Percentiles rank a stretch among this genome's conserved stretches.
phyloP scores from a whole-genome alignment of 805 yeast species.

The Candida adriatica region DNA sequence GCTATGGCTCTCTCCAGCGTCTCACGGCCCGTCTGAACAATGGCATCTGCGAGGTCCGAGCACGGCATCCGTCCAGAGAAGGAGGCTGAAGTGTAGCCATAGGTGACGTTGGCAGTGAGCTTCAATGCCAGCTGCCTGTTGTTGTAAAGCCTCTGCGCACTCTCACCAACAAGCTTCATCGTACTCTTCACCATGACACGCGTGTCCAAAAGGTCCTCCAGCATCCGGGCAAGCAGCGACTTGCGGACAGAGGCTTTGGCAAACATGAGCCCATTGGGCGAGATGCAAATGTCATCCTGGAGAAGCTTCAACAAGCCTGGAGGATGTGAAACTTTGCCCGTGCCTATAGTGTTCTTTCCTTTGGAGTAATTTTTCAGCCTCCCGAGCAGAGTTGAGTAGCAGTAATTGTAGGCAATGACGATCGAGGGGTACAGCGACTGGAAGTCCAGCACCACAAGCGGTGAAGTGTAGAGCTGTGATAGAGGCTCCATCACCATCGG shows the following conservation, averaged over 20 bases:
- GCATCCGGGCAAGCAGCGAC: slow-evolving; percentile 76
- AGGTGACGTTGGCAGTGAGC: slow-evolving; percentile 89
- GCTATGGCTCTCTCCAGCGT: slow-evolving; percentile 65
- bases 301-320: slow-evolving; percentile 50
- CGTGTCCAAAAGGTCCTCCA: slow-evolving; percentile 73
- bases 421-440: slow-evolving; percentile 92
- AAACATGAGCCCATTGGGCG: slow-evolving; percentile 87
- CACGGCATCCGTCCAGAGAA: slow-evolving; percentile 98
- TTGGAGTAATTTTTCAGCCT: slow-evolving; percentile 47
- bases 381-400: slow-evolving; percentile 70
- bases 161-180: slow-evolving; percentile 49
- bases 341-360: slow-evolving; percentile 42
- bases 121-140: slow-evolving; percentile 84
- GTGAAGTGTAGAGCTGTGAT: slow-evolving; percentile 79
- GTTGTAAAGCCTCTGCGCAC: slow-evolving; percentile 50
- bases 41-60: slow-evolving; percentile 89
- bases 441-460: slow-evolving; percentile 84
- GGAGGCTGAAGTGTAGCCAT: slow-evolving; percentile 92
- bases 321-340: slow-evolving; percentile 39
- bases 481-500: slow-evolving; percentile 93
- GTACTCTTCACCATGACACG: slow-evolving; percentile 74
- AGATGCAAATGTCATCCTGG: slow-evolving; percentile 48
- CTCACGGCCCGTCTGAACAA: slow-evolving; percentile 88
- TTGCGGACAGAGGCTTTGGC: slow-evolving; percentile 58
- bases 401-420: slow-evolving; percentile 84